Base-by-base conservation (phyloP, 2,329 filamentous ascomycete species). In the Nemania sp. region DNA sequence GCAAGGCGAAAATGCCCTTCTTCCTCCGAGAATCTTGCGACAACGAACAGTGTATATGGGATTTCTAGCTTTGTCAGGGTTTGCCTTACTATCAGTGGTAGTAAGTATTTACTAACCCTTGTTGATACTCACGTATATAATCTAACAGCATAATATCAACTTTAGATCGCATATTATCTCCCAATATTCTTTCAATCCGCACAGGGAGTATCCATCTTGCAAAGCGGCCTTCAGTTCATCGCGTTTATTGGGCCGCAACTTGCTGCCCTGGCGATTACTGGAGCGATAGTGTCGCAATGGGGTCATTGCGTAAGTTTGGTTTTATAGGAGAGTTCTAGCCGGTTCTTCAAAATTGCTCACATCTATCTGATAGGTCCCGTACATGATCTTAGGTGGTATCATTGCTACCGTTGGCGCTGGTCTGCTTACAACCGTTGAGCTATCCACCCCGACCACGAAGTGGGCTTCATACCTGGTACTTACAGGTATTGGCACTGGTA, bases 141-240 rank as follows among this genome's bases (percentile, higher is more conserved):
- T 11, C 11, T n/a, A n/a, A 28, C 26, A 11, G 6, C 6, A 6
- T 28, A 28, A 28, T 28, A 6, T 6, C 6, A 28, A 22, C 42
- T 3, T 20, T 11, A 60, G 57, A 53, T 57, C 22, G 57, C 22
- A 5, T 61, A 57, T 31, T 61, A 59, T 19, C 43, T 59, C 2
- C 59, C 56, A 1, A 54, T 61, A 4, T 54, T 22, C 7, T 61
- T 61, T 33, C 59, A 61, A 17, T 52, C 48, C 7, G 54, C 34
- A 3, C 44, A 59, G 15, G 56, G 51, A 0, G 51, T 48, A 1
- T 47, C 40, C 3, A 50, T 56, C 11, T 46, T 20, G 15, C n/a
- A 59, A 15, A 59, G 46, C 11, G 59, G 59, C 3, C 31, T 57
- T 3, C 43, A 44, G 2, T 56, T 33, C 11, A 54, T 61, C 11